These are phyloP conservation scores for Fusarium concolor DNA, from an alignment of 2,329 filamentous ascomycete species.

Conservation along the genomic window DNA sequence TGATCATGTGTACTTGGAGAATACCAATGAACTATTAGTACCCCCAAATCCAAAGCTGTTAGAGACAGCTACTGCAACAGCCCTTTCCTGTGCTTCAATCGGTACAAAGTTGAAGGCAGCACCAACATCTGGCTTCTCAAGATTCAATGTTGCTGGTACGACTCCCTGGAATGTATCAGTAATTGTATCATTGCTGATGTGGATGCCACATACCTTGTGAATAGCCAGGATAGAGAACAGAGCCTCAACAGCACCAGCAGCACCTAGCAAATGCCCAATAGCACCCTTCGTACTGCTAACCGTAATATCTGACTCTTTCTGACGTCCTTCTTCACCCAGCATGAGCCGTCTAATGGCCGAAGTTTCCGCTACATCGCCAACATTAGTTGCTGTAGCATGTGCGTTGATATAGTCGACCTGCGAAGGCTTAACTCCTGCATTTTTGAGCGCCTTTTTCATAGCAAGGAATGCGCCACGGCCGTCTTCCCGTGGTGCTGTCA, in stretches of 20 bases:
- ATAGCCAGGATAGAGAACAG: conserved; percentile 86
- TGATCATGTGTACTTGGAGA: conserved; percentile 58
- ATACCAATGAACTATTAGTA: conserved; percentile 91
- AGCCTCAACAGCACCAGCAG: conserved; percentile 90
- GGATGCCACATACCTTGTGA: conserved; percentile 70
- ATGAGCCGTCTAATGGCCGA: conserved; percentile 82
- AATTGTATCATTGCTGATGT: too few species aligned
- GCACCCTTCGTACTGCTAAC: conserved; percentile 96
- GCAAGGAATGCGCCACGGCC: conserved; percentile 84
- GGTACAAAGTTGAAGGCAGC: conserved; percentile 90
- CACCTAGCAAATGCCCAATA: conserved; percentile 89
- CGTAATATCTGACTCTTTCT: conserved; percentile 73
- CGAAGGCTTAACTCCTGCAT: conserved; percentile 75
- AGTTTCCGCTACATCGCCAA: conserved; percentile 92
- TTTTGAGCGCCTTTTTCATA: conserved; percentile 84
- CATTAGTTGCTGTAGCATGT: conserved; percentile 87
- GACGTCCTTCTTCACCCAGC: conserved; percentile 75
- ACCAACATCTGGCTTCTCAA: conserved; percentile 73
- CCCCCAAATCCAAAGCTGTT: conserved; percentile 99
- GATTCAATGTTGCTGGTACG: conserved; percentile 88
- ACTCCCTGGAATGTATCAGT: conserved; percentile 67
- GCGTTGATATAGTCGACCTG: conserved; percentile 94
- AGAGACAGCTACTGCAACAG: conserved; percentile 80
- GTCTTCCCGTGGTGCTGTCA: conserved; percentile 88
- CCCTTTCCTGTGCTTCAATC: conserved; percentile 73